Evolutionary conservation across 1,139 yeast genomes (phyloP), one percentile per base, ranked within the genome.

Genomic region (Schwanniomyces etchellsii): DNA sequence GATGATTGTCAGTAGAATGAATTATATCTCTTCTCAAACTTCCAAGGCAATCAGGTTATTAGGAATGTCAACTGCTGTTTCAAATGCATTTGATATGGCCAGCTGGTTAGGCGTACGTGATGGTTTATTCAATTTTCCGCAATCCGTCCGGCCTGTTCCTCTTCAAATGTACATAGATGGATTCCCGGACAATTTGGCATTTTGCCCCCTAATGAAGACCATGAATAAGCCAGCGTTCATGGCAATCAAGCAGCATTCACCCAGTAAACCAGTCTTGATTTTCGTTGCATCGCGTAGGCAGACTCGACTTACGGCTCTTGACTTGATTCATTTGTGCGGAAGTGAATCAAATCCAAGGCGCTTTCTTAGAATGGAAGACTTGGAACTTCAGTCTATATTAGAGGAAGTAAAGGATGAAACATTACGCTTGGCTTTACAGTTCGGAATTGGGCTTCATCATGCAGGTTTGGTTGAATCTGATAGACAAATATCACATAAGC

Each of bases 1-100:
- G 52, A 91, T 91, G 91, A 91, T 93, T 70, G 99, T 93, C 11
- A 85, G 96, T 61, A 84, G 99, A 60, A 85, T 93, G 96, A 89
- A 91, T 50, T 86, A 83, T 50, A 81, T 89, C 37, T 77, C 93
- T 0, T 72, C 85, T 1, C 81, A 75, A 43, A 86, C 94, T 0
- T 73, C 76, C 35, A 71, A 71, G 33, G 89, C 89, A 1, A 79
- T 89, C 14, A 61, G 99, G 37, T 60, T 93, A 26, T 57, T 93
- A 28, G 99, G 99, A 17, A 77, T 93, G 82, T 88, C 97, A 2
- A 91, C 98, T 3, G 97, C 98, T 3, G 97, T 93, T 14, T 86
- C 97, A 0, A 93, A 93, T 60, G 97, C 98, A 0, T 79, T 84
- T 51, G 99, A 93, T 56, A 81, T 93, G 94, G 98, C 96, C 0